Evolutionary conservation across 2,329 filamentous ascomycete species (phyloP).

Genomic region (Botrytis deweyae): DNA sequence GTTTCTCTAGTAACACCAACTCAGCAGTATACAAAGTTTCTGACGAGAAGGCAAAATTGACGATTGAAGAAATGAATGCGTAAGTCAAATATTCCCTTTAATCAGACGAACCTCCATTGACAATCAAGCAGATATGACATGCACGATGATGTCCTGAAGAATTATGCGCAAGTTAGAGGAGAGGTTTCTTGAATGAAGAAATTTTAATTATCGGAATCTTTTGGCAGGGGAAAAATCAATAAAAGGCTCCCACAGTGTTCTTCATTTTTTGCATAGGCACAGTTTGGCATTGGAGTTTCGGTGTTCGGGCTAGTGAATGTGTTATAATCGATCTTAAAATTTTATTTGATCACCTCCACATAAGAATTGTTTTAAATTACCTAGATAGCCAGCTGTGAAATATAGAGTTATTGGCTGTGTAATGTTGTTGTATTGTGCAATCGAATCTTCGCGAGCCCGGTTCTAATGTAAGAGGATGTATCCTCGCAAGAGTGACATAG

Average conservation of each 20-base stretch:
- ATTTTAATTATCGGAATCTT: neutral
- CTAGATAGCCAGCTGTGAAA: neutral
- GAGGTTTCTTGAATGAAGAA: neutral
- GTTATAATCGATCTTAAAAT: neutral
- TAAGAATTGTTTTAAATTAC: neutral
- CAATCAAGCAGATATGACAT: neutral
- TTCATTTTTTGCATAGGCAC: neutral
- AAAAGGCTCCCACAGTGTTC: neutral
- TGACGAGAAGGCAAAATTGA: slow-evolving; percentile 59
- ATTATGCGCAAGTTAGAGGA: slow-evolving; percentile 1
- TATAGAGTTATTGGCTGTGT: neutral
- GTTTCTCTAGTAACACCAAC: slow-evolving; percentile 61
- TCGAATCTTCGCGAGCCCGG: neutral
- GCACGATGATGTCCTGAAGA: slow-evolving; percentile 4
- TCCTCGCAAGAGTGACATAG: neutral
- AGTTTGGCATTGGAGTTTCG: neutral
- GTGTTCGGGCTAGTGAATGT: neutral
- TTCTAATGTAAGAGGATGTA: neutral
- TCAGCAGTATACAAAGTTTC: slow-evolving; percentile 59
- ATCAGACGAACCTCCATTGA: neutral
- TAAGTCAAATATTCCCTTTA: slow-evolving; percentile 34
- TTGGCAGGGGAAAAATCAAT: neutral
- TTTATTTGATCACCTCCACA: neutral
- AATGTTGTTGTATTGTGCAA: neutral
- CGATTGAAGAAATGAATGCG: slow-evolving; percentile 68